Evolutionary conservation across 2,329 filamentous ascomycete genomes (phyloP).

Genomic region (Fusarium dlaminii): DNA sequence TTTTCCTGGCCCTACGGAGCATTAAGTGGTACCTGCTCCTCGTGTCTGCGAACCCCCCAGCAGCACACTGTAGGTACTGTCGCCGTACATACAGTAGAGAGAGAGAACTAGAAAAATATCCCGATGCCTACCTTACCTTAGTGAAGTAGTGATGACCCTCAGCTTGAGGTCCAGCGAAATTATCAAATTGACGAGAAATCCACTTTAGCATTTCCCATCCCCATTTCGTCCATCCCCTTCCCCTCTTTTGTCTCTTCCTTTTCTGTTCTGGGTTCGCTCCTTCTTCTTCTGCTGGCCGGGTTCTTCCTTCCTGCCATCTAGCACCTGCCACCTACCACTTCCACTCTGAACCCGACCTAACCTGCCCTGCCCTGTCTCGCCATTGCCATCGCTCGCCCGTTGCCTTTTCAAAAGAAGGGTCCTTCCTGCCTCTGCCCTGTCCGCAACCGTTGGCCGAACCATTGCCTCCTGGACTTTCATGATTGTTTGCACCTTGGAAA

Average conservation of each 20-base stretch:
- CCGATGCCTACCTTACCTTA: background rate
- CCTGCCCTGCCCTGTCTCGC: conserved; percentile 13
- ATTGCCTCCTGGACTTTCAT: conserved; percentile 29
- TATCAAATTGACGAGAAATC: conserved; percentile 38
- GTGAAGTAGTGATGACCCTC: background rate
- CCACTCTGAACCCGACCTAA: conserved; percentile 21
- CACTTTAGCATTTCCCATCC: conserved; percentile 38
- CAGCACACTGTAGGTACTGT: conserved; percentile 18
- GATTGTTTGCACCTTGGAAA: conserved; percentile 35
- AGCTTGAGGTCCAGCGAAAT: conserved; percentile 28
- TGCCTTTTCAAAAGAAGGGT: conserved; percentile 23
- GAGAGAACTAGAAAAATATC: background rate
- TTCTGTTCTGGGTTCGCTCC: conserved; percentile 26
- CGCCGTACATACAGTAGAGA: conserved; percentile 1
- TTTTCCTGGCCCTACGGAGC: conserved; percentile 14
- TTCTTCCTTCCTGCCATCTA: conserved; percentile 28
- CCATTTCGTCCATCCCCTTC: conserved; percentile 25
- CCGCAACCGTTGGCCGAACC: conserved; percentile 29
- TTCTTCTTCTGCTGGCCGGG: conserved; percentile 27
- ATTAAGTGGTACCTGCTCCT: conserved; percentile 19
- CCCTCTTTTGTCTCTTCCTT: conserved; percentile 26
- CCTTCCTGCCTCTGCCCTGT: conserved; percentile 7
- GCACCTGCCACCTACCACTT: conserved; percentile 15
- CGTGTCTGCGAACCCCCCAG: background rate
- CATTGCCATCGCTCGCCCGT: background rate